phyloP scores from a whole-genome alignment of 192 early-diverging fungal species.

The Rhizoclosmatium sp. region DNA sequence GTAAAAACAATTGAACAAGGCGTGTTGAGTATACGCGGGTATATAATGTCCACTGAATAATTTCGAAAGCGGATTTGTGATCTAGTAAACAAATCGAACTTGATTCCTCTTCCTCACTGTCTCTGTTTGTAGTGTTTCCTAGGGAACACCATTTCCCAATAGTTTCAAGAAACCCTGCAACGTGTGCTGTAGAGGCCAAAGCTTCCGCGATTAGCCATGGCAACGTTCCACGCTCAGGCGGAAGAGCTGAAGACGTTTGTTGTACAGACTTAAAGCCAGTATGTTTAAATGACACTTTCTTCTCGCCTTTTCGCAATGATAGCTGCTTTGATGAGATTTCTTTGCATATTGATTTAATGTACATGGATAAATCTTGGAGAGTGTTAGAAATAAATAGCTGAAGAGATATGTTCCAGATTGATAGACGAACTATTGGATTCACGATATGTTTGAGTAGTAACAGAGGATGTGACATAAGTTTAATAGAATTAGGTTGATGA shows the following conservation, averaged over 20 bases:
- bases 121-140: background rate
- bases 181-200: background rate
- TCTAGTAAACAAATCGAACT: background rate
- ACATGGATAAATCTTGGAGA: background rate
- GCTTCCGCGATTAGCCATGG: conserved; percentile 7
- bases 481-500: background rate
- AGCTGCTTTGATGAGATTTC: background rate
- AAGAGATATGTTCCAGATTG: conserved; percentile 8
- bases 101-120: background rate
- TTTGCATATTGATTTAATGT: background rate
- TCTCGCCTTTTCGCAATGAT: background rate
- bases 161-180: conserved; percentile 10
- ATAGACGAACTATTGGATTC: conserved; percentile 9
- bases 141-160: background rate
- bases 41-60: conserved; percentile 17
- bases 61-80: background rate
- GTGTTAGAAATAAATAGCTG: background rate
- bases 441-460: conserved; percentile 30
- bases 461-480: conserved; percentile 24
- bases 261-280: no score
- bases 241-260: background rate
- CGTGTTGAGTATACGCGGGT: background rate
- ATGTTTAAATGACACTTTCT: conserved; percentile 5
- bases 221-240: background rate
- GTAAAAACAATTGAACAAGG: conserved; percentile 17